phyloP scores from a whole-genome alignment of 306 rosid species.

The Malus sylvestris region DNA sequence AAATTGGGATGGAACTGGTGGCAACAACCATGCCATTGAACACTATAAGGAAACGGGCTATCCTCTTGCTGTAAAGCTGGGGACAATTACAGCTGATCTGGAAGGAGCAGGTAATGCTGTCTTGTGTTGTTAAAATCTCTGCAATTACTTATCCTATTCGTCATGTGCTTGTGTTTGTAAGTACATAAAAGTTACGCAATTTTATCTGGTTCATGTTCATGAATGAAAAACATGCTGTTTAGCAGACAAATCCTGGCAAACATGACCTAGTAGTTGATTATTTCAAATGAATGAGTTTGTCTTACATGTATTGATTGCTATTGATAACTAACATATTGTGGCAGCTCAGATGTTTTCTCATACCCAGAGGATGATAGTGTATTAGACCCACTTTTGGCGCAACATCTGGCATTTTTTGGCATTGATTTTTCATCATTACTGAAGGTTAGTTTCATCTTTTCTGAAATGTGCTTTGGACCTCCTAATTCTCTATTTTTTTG shows the following conservation, averaged over 20 bases:
- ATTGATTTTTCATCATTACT: slow-evolving; percentile 84
- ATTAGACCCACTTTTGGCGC: slow-evolving; percentile 77
- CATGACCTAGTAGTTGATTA: not conserved
- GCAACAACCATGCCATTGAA: slow-evolving; percentile 87
- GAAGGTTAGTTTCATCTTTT: slow-evolving; percentile 51
- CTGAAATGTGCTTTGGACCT: not conserved
- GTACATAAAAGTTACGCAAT: not conserved
- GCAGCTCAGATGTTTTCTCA: slow-evolving; percentile 98
- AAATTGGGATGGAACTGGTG: slow-evolving; percentile 96
- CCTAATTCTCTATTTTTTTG: not conserved
- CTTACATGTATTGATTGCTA: slow-evolving; percentile 28
- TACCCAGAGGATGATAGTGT: slow-evolving; percentile 95
- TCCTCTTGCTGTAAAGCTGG: slow-evolving; percentile 96
- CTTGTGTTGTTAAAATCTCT: slow-evolving; percentile 1
- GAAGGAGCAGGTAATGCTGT: slow-evolving; percentile 84
- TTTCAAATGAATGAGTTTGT: not conserved
- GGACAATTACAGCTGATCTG: slow-evolving; percentile 90
- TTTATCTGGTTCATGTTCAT: not conserved
- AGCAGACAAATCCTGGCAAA: slow-evolving; percentile 5
- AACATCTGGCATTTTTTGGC: slow-evolving; percentile 92
- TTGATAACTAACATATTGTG: slow-evolving; percentile 49
- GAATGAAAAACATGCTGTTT: not conserved
- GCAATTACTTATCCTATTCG: not conserved
- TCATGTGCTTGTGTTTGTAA: not conserved
- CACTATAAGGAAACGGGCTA: slow-evolving; percentile 69